These are phyloP conservation scores for Sonneratia alba DNA, from an alignment of 345 rosid species.

Conservation along the genomic window DNA sequence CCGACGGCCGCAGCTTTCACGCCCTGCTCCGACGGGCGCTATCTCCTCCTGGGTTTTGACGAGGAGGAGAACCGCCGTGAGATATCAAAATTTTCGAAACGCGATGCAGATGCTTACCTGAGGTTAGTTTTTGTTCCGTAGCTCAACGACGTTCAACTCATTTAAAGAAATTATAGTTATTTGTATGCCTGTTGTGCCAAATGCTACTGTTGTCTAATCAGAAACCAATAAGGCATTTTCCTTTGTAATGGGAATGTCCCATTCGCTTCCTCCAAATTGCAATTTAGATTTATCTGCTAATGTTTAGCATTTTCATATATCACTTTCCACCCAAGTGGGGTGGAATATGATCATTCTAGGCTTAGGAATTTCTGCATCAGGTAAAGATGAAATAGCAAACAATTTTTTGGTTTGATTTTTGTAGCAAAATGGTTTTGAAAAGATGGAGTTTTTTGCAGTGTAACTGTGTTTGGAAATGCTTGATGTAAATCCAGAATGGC, in stretches of 20 bases:
- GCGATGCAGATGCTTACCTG: conserved; percentile 62
- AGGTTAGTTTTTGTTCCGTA: conserved; percentile 19
- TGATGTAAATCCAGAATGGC: neutral
- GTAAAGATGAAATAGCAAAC: too few relatives aligned
- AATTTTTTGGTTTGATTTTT: too few relatives aligned
- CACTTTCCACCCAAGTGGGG: neutral
- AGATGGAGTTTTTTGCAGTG: neutral
- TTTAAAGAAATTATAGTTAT: neutral
- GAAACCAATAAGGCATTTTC: neutral
- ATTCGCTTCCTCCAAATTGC: neutral
- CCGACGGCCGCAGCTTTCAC: conserved; percentile 67
- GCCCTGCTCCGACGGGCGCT: conserved; percentile 77
- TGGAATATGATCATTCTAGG: neutral
- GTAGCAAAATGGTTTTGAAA: neutral
- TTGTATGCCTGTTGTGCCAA: neutral
- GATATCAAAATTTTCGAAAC: conserved; percentile 66
- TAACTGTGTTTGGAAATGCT: too few relatives aligned
- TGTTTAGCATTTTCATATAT: neutral
- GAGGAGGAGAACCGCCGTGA: conserved; percentile 47
- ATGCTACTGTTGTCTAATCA: neutral
- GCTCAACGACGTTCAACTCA: neutral
- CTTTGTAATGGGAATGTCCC: neutral
- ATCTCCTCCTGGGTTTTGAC: conserved; percentile 57
- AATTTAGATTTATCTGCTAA: neutral
- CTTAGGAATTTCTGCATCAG: neutral